Conservation (phyloP, 2,329 filamentous ascomycete genomes). For the Leptographium wingfieldii region DNA sequence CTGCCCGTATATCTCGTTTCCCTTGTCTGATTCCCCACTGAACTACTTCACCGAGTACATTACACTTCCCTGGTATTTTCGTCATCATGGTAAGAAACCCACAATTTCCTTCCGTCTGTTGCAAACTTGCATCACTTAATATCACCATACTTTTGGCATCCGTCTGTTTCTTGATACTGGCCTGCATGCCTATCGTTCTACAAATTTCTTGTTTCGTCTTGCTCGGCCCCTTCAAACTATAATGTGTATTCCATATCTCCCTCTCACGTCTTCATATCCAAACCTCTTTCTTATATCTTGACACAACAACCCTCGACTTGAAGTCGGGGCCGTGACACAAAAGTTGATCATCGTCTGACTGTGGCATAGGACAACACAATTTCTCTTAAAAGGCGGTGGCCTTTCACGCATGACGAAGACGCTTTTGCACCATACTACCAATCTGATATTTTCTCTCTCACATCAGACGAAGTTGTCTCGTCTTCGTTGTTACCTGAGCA, state of each 20-base stretch:
- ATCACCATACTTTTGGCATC: neutral
- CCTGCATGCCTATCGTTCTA: neutral
- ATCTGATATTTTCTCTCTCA: neutral
- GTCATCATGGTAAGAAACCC: slow-evolving; percentile 2
- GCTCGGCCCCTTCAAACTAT: neutral
- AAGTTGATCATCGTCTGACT: neutral
- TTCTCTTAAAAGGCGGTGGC: slow-evolving; percentile 30
- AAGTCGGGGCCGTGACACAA: neutral
- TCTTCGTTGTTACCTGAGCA: slow-evolving; percentile 16
- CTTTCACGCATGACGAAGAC: slow-evolving; percentile 24
- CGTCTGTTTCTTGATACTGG: neutral
- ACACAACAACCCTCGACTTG: neutral
- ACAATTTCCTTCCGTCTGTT: neutral
- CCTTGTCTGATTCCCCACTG: neutral
- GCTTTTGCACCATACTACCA: neutral
- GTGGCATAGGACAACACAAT: slow-evolving; percentile 16
- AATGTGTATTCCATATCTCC: neutral
- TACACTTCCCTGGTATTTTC: neutral
- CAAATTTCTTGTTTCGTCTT: neutral
- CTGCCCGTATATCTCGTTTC: neutral
- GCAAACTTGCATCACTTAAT: neutral
- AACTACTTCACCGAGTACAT: neutral
- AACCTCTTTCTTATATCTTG: neutral
- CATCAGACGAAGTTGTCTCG: neutral
- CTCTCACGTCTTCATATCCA: neutral